These are phyloP conservation scores for Westerdykella aurantiaca DNA, from an alignment of 2,329 filamentous ascomycete genomes.

Conservation along the genomic window DNA sequence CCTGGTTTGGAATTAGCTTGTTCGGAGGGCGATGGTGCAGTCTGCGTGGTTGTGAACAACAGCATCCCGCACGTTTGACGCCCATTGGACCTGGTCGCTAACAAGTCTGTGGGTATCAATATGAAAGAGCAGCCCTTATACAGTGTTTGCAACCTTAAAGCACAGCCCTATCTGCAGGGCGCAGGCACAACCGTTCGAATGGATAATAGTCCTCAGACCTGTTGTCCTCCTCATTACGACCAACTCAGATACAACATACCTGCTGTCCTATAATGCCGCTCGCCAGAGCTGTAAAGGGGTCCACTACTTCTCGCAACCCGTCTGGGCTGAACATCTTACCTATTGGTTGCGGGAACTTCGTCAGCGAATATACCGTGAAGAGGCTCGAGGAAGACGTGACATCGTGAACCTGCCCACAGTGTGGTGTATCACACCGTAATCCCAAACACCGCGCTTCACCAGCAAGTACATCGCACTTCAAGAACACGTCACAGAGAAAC, in stretches of 20 bases:
- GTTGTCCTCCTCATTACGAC: no score
- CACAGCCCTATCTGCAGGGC: no score
- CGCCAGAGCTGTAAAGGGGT: slow-evolving; percentile 78
- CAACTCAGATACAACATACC: slow-evolving; percentile 20
- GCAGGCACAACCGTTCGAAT: no score
- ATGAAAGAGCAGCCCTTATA: no score
- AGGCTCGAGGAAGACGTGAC: neutral
- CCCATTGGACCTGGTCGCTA: no score
- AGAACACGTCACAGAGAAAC: no score
- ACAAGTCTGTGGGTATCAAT: no score
- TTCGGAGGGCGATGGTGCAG: neutral
- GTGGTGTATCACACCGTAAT: neutral
- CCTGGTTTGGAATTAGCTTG: slow-evolving; percentile 33
- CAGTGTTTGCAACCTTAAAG: no score
- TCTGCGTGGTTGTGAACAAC: neutral
- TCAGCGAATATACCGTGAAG: neutral
- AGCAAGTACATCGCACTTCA: no score
- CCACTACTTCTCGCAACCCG: slow-evolving; percentile 75
- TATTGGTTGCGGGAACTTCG: neutral
- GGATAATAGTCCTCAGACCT: no score
- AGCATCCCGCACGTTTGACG: no score
- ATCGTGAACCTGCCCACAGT: neutral
- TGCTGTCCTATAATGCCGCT: slow-evolving; percentile 95
- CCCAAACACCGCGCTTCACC: neutral
- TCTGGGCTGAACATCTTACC: slow-evolving; percentile 67